Base-by-base conservation (phyloP, 768 basidiomycete species). In the Filobasidium floriforme region DNA sequence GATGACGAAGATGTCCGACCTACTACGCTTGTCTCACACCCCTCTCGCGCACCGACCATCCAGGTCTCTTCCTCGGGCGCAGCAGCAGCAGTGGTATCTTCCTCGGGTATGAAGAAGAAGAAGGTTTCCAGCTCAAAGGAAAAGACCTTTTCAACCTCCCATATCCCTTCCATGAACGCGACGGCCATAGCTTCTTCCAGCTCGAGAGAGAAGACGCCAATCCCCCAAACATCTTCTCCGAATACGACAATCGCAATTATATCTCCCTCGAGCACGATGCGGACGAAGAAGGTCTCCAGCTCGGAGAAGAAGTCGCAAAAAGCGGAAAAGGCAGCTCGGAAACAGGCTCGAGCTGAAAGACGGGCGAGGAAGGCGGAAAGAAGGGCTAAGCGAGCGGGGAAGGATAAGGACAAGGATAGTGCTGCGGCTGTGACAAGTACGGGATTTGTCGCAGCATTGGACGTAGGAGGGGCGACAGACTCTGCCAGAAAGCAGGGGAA, bases 301-400 rank as follows among this genome's bases (percentile, higher is more conserved):
- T 37, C 32, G 32, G 9, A 37, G 32, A 37, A 37, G 32, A 37
- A 9, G 32, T n/a, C 32, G 32, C 7, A 57, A 15, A 57, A 57
- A 15, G 54, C 22, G 15, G 54, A 24, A 57, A 57, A 57, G 26
- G 54, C 54, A 7, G 54, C 54, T 57, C 2, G 54, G 29, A 57
- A 57, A 32, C 54, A 26, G 7, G 54, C 54, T 57, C 15, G 54
- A 26, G 54, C 54, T 1, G 24, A 57, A 26, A 22, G 54, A 57
- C 54, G 54, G 24, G 54, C 22, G 22, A 57, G 26, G 26, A 15
- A 24, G 24, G 54, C 22, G 22, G 29, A 57, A 26, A 24, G 54
- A 26, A 22, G 54, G 24, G 54, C 54, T 24, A 7, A 57, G 29
- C 15, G 54, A 26, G 24, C 24, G 2, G 54, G 6, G 22, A 57